Base-by-base conservation (phyloP, 805 yeast genomes). In the Saturnispora besseyi region DNA sequence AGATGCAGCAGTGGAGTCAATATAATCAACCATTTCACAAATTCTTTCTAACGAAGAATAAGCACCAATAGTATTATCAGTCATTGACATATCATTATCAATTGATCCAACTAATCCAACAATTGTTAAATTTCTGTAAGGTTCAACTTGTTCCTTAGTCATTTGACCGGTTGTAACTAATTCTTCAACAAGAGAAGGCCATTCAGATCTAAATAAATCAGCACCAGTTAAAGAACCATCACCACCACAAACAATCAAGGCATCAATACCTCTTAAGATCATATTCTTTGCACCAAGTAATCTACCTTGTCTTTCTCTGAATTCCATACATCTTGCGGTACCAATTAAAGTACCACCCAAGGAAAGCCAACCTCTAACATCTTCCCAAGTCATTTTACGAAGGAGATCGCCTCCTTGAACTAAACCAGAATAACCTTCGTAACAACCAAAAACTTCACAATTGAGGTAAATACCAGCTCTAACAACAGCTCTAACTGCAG, bases 181-280 rank as follows among this genome's bases (percentile, higher is more conserved):
- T 62, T 93, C 97, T 49, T 75, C 71, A 34, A 93, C 75, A 57
- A 93, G 75, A 7, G 84, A 75, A 2, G 97, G 96, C 99, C 99
- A 93, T 67, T 93, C 99, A 31, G 79, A 67, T 65, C 99, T 80
- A 75, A 93, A 89, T 56, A 85, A 70, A 66, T 93, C 98, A 12
- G 99, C 99, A 62, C 99, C 99, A 1, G 99, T 93, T 54, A 93
- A 75, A 1, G 98, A 90, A 46, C 99, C 99, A 67, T 93, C 99
- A 72, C 99, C 99, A 62, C 99, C 99, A 71, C 96, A 87, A 13
- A 93, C 97, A 54, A 93, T 82, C 52, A 93, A 74, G 1, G 96
- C 97, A 62, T 93, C 97, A 55, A 93, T 90, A 53, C 98, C 98
- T 60, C 82, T 79, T 12, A 74, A 71, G 59, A 93, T 82, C 80